Evolutionary conservation across 2,329 filamentous ascomycete species (phyloP).

Genomic region (Clonostachys byssicola): DNA sequence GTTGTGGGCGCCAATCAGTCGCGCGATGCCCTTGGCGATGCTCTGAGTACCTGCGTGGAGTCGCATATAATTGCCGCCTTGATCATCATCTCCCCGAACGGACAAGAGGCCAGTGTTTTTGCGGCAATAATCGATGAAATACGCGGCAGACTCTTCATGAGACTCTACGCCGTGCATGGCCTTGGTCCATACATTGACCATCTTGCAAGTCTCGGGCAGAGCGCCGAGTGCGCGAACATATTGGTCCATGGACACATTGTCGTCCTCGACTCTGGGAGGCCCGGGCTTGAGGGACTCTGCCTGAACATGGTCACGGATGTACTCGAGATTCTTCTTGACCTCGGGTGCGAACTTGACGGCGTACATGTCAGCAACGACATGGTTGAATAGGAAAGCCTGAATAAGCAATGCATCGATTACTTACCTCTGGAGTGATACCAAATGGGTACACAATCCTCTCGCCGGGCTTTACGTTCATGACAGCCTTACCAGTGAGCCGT

Average conservation of each 20-base stretch:
- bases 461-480: slow-evolving; percentile 18
- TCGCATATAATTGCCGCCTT: too few species aligned
- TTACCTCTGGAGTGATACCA: slow-evolving; percentile 21
- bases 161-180: too few species aligned
- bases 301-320: slow-evolving; percentile 19
- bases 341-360: slow-evolving; percentile 8
- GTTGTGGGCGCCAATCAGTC: too few species aligned
- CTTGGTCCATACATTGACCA: too few species aligned
- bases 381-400: not conserved
- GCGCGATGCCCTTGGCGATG: too few species aligned
- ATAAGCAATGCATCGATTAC: not conserved
- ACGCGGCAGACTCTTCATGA: too few species aligned
- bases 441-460: slow-evolving; percentile 19
- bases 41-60: too few species aligned
- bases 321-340: slow-evolving; percentile 17
- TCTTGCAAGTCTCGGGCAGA: too few species aligned
- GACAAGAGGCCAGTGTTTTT: too few species aligned
- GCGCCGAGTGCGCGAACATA: too few species aligned
- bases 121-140: too few species aligned
- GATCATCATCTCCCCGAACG: too few species aligned
- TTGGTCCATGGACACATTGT: slow-evolving; percentile 4
- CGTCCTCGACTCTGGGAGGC: slow-evolving; percentile 11
- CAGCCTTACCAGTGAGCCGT: slow-evolving; percentile 18
- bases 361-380: not conserved
- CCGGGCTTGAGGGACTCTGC: slow-evolving; percentile 13